Conservation (phyloP, 1,139 yeast genomes). For the Suhomyces maxii region DNA sequence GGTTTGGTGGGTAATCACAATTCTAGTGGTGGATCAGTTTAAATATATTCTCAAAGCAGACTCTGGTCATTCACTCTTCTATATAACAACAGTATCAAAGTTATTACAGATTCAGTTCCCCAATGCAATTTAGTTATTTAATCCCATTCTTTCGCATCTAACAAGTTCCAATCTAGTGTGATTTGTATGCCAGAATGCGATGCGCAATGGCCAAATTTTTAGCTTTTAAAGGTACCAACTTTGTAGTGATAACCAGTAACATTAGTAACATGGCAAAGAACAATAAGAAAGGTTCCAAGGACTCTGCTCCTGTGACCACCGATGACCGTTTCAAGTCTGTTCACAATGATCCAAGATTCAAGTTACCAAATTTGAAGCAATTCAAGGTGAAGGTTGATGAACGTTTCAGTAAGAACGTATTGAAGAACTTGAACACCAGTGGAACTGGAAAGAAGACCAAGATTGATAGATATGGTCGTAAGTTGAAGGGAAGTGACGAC, state of each 20-base stretch:
- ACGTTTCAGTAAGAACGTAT: constrained; percentile 76
- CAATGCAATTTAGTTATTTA: too few species aligned
- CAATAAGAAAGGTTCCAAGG: constrained; percentile 12
- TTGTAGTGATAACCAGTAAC: background rate
- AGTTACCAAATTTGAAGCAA: constrained; percentile 66
- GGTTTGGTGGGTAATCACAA: constrained; percentile 76
- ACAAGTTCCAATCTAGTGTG: background rate
- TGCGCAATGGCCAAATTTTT: constrained; percentile 10
- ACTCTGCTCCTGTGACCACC: constrained; percentile 39
- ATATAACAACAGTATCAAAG: too few species aligned
- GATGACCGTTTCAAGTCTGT: constrained; percentile 81
- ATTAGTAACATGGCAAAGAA: constrained; percentile 19
- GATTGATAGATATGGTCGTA: constrained; percentile 88
- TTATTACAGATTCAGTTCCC: too few species aligned
- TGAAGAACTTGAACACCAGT: constrained; percentile 57
- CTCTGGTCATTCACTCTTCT: too few species aligned
- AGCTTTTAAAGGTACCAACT: background rate
- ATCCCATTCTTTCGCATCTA: background rate
- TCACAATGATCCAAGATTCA: constrained; percentile 87
- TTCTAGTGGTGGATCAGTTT: constrained; percentile 64
- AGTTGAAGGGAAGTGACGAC: constrained; percentile 42
- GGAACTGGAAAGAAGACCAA: constrained; percentile 51
- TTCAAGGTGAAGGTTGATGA: constrained; percentile 80
- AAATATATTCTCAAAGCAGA: background rate
- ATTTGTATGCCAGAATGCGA: constrained; percentile 4